Evolutionary conservation across 176 grass and related monocot species (phyloP).

Genomic region (Oryza rufipogon): DNA sequence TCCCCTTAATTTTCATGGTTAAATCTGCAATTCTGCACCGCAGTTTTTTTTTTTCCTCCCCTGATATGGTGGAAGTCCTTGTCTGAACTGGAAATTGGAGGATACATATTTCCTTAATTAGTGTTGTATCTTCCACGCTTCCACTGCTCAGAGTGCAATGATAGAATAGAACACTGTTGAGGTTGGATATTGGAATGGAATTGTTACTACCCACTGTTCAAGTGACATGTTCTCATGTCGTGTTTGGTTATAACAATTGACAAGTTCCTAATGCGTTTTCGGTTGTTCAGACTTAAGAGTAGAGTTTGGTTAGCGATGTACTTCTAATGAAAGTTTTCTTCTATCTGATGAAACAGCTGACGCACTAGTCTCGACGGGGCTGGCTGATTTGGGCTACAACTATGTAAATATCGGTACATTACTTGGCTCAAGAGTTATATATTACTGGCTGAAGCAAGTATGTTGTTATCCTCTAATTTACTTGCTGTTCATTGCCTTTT

Average conservation of each 20-base stretch:
- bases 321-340: background rate
- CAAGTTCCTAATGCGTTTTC: background rate
- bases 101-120: background rate
- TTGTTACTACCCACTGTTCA: background rate
- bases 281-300: background rate
- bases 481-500: constrained; percentile 22
- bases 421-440: background rate
- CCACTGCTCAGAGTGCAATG: background rate
- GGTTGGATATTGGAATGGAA: background rate
- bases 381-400: constrained; percentile 79
- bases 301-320: background rate
- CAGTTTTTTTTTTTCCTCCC: background rate
- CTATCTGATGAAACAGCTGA: constrained; percentile 63
- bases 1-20: background rate
- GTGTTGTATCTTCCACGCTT: no score
- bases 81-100: background rate
- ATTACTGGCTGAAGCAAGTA: background rate
- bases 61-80: background rate
- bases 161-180: background rate
- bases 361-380: constrained; percentile 77
- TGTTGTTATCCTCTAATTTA: background rate
- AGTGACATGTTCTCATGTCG: background rate
- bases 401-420: constrained; percentile 79
- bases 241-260: background rate
- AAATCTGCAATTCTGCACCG: background rate